Conservation (phyloP, 2,329 filamentous ascomycete genomes). For the Penicillium sp. region DNA sequence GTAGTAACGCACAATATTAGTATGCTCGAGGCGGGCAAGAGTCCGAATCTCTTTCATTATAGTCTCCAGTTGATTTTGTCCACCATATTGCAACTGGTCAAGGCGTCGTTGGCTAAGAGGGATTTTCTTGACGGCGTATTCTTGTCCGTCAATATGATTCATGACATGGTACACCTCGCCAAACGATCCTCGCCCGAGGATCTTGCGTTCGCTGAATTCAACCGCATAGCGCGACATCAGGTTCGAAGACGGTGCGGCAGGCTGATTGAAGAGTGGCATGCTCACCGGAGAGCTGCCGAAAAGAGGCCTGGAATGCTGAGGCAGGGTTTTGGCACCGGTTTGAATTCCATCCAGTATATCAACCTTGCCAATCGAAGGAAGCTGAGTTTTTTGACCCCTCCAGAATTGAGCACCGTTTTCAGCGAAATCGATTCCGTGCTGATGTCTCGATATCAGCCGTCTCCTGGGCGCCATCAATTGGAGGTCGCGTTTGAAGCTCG, state of each 20-base stretch:
- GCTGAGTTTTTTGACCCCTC: constrained; percentile 13
- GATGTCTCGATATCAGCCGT: constrained; percentile 22
- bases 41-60: constrained; percentile 59
- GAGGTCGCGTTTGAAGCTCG: constrained; percentile 13
- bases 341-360: constrained; percentile 22
- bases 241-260: constrained; percentile 20
- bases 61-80: constrained; percentile 51
- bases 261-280: constrained; percentile 28
- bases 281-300: constrained; percentile 31
- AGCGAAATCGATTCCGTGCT: constrained; percentile 12
- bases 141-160: constrained; percentile 56
- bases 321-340: constrained; percentile 21
- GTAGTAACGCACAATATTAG: constrained; percentile 63
- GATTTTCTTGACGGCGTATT: constrained; percentile 64
- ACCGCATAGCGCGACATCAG: constrained; percentile 44
- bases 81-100: constrained; percentile 49
- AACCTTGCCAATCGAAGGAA: constrained; percentile 15
- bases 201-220: constrained; percentile 50
- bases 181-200: constrained; percentile 61
- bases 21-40: constrained; percentile 58
- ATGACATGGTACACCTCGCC: constrained; percentile 59
- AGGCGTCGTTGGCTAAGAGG: constrained; percentile 51
- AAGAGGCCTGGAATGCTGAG: constrained; percentile 22
- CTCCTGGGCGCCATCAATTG: constrained; percentile 22
- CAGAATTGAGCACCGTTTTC: constrained; percentile 14